phyloP scores from a whole-genome alignment of 441 rosid genomes.

The Aquilaria agallochum region DNA sequence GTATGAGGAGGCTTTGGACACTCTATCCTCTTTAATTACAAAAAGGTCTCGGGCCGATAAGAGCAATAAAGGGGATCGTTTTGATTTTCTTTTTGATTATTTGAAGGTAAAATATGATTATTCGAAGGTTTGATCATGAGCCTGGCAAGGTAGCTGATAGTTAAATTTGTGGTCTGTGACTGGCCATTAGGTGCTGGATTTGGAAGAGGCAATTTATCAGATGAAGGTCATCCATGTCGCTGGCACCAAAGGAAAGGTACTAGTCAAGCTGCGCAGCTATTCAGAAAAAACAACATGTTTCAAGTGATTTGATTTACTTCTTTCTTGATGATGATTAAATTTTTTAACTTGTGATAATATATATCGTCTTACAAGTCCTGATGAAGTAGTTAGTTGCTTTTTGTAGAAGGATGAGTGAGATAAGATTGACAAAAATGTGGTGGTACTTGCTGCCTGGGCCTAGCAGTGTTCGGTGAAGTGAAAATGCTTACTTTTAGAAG shows the following conservation, averaged over 20 bases:
- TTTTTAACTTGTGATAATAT: too few species aligned
- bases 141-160: background rate
- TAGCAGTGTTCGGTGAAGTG: too few species aligned
- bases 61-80: constrained; percentile 79
- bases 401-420: too few species aligned
- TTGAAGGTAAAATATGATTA: constrained; percentile 43
- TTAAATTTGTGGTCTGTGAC: constrained; percentile 6
- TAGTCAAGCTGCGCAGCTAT: too few species aligned
- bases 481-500: too few species aligned
- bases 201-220: constrained; percentile 69
- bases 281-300: too few species aligned
- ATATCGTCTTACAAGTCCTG: too few species aligned
- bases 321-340: too few species aligned
- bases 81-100: constrained; percentile 78
- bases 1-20: constrained; percentile 82
- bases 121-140: background rate
- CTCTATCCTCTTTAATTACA: constrained; percentile 82
- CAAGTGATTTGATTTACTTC: too few species aligned
- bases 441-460: too few species aligned
- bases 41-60: constrained; percentile 88
- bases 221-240: constrained; percentile 84
- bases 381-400: too few species aligned
- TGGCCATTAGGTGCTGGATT: constrained; percentile 56
- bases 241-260: constrained; percentile 95
- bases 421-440: too few species aligned